phyloP scores from a whole-genome alignment of 805 yeast species.

The Starmerella gropengiesseri region DNA sequence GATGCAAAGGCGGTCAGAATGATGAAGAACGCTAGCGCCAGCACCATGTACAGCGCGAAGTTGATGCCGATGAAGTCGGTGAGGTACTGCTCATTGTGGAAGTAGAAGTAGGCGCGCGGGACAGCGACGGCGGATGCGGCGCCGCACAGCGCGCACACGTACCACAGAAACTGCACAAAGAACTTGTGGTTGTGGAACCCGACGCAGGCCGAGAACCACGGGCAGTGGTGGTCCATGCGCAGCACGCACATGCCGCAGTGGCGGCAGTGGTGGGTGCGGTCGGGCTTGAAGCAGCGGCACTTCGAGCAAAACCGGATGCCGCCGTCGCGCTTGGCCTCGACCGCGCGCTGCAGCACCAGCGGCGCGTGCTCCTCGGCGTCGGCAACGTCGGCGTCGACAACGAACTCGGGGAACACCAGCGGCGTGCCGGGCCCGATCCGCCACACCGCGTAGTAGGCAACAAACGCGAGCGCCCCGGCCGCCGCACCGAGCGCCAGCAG shows the following conservation, averaged over 20 bases:
- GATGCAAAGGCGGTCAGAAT: slow-evolving; percentile 43
- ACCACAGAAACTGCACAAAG: slow-evolving; percentile 62
- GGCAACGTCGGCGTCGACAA: neutral
- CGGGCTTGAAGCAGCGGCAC: slow-evolving; percentile 36
- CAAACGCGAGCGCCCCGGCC: slow-evolving; percentile 22
- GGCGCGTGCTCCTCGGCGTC: slow-evolving; percentile 24
- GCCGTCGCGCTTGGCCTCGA: slow-evolving; percentile 36
- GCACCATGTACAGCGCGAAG: slow-evolving; percentile 47
- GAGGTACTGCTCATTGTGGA: slow-evolving; percentile 20
- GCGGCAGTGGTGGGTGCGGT: slow-evolving; percentile 36
- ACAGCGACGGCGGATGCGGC: slow-evolving; percentile 9
- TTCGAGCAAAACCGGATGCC: slow-evolving; percentile 32
- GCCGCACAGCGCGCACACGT: slow-evolving; percentile 33
- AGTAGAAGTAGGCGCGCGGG: slow-evolving; percentile 16
- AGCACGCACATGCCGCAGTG: slow-evolving; percentile 32
- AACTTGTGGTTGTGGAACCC: slow-evolving; percentile 73
- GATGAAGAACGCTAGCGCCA: slow-evolving; percentile 43
- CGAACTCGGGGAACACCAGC: slow-evolving; percentile 22
- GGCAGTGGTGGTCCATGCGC: slow-evolving; percentile 61
- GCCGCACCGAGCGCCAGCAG: slow-evolving; percentile 19
- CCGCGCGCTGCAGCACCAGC: slow-evolving; percentile 23
- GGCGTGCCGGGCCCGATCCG: slow-evolving; percentile 31
- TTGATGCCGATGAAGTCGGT: slow-evolving; percentile 43
- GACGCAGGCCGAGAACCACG: slow-evolving; percentile 86
- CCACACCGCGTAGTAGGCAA: slow-evolving; percentile 26